phyloP scores from a whole-genome alignment of 345 rosid genomes.

The Brassica napus region Da-Ae NC_063446.1:43025001-43025500 shows the following conservation, averaged over 20 bases:
- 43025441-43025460: background rate
- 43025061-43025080: background rate
- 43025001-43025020: no score
- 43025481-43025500: background rate
- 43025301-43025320: no score
- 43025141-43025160: background rate
- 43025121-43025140: background rate
- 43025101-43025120: background rate
- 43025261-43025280: background rate
- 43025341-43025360: background rate
- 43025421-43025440: background rate
- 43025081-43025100: no score
- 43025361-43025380: no score
- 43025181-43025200: background rate
- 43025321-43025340: background rate
- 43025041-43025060: background rate
- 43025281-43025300: background rate
- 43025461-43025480: background rate
- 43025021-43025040: no score
- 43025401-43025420: background rate
- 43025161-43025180: background rate
- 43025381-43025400: no score
- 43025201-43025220: background rate
- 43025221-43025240: background rate
- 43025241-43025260: background rate